Percentiles rank a stretch among this genome's conserved stretches.
Evolutionary conservation across 2,329 filamentous ascomycete species (phyloP).

Genomic region (Rhexocercosporidium sp.): DNA sequence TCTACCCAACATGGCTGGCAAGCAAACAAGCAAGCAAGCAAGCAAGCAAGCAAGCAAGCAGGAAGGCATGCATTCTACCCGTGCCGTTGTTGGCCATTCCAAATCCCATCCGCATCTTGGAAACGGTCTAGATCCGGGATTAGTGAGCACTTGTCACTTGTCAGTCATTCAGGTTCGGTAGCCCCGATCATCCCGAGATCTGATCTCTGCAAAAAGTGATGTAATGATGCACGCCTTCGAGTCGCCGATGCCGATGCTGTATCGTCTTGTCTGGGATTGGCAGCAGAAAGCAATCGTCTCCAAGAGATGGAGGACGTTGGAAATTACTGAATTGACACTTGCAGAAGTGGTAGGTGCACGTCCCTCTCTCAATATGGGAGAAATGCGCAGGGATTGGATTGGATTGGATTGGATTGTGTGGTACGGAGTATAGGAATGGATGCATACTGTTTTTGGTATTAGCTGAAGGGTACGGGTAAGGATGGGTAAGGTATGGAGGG

Average conservation of each 20-base stretch:
- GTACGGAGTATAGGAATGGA: background rate
- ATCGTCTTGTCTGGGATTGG: too few species aligned
- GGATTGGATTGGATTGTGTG: background rate
- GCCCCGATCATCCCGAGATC: background rate
- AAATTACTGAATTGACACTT: constrained; percentile 8
- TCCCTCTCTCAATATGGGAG: background rate
- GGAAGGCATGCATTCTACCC: background rate
- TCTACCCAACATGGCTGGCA: too few species aligned
- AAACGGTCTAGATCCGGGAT: constrained; percentile 6
- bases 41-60: background rate
- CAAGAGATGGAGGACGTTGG: background rate
- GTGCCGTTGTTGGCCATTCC: background rate
- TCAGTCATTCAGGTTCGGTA: background rate
- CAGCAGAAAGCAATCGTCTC: background rate
- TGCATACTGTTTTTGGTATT: background rate
- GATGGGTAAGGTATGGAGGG: background rate
- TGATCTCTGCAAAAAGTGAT: too few species aligned
- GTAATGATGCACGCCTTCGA: too few species aligned
- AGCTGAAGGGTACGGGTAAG: background rate
- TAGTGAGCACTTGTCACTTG: constrained; percentile 5
- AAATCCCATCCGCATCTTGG: background rate
- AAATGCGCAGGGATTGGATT: constrained; percentile 1
- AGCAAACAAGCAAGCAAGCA: background rate
- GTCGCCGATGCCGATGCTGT: too few species aligned
- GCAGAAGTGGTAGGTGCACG: constrained; percentile 1